Base-by-base conservation (phyloP, 441 rosid species). In the Iberis amara region DNA sequence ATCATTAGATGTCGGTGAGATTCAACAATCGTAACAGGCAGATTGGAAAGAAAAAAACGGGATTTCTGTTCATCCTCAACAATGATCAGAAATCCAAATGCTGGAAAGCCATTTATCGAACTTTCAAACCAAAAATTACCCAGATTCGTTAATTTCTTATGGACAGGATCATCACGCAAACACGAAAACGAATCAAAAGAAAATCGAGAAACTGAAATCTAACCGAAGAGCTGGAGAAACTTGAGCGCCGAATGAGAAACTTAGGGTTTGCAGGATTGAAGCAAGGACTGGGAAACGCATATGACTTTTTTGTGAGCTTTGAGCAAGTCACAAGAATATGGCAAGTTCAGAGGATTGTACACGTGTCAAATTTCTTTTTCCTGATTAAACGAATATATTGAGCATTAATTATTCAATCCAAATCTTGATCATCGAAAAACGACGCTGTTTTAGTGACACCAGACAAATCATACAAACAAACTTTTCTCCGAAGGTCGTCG, bases 311-410 rank as follows among this genome's bases (percentile, higher is more conserved):
- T 18, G 21, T 18, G 21, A 18, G 21, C 67, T 63, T 35, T 52
- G 53, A 60, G 71, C 62, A 67, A 49, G 39, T 61, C 52, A 30
- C 66, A 54, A 31, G 63, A 67, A 61, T 49, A 61, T 61, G 62
- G 63, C 54, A 43, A 43, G 0, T 61, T 37, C 52, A 31, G 5
- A 28, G 42, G 33, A 60, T 47, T 61, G 2, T 39, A 49, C 71
- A 68, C 67, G 68, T 67, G 71, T 53, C 56, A 0, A 0, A 0
- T 59, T 33, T 18, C 33, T 62, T 15, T 54, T 30, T 55, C 12
- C 14, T 26, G n/a, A 8, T 4, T 52, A 10, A 39, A 32, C 28
- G 51, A 28, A 46, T 52, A 46, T 44, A 7, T 26, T 35, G 7
- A 18, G 5, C 12, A 56, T 10, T 9, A 33, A 9, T 9, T 33